Percentiles rank a stretch among this genome's conserved stretches.
Evolutionary conservation across 768 basidiomycete species (phyloP).

Genomic region (Hypholoma fasciculare): DNA sequence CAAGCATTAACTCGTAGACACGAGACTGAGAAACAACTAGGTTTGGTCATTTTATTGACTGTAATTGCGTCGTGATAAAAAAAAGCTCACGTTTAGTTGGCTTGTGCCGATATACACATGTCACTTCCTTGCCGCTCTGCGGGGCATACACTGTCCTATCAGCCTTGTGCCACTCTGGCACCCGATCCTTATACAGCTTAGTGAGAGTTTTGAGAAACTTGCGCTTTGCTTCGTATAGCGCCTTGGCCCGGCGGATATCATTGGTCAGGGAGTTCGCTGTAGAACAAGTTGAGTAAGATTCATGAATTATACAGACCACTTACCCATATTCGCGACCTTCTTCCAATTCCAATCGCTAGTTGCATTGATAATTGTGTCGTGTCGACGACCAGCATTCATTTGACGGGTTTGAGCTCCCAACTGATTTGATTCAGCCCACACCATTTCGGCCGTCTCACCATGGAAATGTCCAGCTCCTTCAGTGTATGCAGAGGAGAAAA

Average conservation of each 20-base stretch:
- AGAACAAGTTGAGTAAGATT: too few relatives aligned
- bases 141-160: neutral
- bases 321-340: conserved; percentile 17
- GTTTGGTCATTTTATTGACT: neutral
- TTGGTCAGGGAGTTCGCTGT: neutral
- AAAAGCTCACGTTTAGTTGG: neutral
- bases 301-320: neutral
- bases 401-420: conserved; percentile 20
- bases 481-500: conserved; percentile 21
- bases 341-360: conserved; percentile 24
- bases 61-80: neutral
- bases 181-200: neutral
- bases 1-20: neutral
- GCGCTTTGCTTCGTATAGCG: neutral
- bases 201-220: neutral
- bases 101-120: neutral
- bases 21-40: neutral
- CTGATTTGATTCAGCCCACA: conserved; percentile 24
- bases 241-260: neutral
- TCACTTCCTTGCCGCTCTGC: neutral
- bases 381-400: conserved; percentile 29
- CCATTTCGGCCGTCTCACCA: conserved; percentile 29
- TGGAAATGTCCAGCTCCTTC: conserved; percentile 22
- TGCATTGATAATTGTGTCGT: conserved; percentile 23
- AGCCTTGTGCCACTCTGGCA: neutral